A percentile compares a stretch with the other conserved stretches of the same genome.
Conservation (phyloP, 257 asterid genomes). For the Solanum rostratum region DNA sequence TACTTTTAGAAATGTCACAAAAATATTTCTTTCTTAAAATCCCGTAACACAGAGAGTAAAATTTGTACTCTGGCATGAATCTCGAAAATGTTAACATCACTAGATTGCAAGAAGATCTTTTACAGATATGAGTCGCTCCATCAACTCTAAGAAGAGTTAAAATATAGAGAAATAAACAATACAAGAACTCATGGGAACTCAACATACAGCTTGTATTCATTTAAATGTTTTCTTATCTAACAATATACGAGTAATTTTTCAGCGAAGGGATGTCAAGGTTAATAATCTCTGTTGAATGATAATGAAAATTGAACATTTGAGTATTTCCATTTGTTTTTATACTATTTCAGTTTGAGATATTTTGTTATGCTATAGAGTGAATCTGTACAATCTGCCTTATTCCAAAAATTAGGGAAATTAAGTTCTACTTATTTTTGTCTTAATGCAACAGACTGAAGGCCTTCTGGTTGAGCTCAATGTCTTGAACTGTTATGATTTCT, state of each 20-base stretch:
- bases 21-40: not conserved
- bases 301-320: not conserved
- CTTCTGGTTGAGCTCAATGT: slow-evolving; percentile 46
- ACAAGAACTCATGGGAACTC: no score
- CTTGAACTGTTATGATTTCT: slow-evolving; percentile 45
- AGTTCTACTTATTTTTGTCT: not conserved
- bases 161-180: no score
- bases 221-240: no score
- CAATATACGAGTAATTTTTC: no score
- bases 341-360: not conserved
- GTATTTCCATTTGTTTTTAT: not conserved
- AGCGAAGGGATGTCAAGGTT: no score
- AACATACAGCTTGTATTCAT: no score
- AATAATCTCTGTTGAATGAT: not conserved
- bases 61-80: not conserved
- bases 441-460: slow-evolving; percentile 47
- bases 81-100: not conserved
- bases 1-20: not conserved
- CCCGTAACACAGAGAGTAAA: not conserved
- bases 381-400: not conserved
- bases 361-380: not conserved
- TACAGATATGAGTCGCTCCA: not conserved
- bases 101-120: no score
- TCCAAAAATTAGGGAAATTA: not conserved
- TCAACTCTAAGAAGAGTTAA: not conserved